Evolutionary conservation across 257 asterid species (phyloP), one percentile per base, ranked within the genome.

Genomic region (Misopates orontium): DNA sequence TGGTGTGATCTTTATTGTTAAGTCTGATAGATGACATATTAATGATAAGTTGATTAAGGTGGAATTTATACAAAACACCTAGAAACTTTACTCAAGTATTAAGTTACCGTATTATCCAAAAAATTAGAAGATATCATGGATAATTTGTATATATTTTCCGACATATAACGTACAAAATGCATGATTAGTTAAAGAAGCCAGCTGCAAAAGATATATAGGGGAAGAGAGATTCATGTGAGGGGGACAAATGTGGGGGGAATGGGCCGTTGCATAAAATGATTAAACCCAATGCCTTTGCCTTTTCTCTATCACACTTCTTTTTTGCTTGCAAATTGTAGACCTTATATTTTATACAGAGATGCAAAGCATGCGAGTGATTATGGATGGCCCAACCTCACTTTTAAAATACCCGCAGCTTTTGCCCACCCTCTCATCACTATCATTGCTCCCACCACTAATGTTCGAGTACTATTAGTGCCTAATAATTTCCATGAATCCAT

Each of bases 381-480:
- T 31, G 16, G 62, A 14, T 57, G 62, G 62, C 45, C 62, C 47
- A n/a, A 28, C 47, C 15, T 25, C 45, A 56, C 62, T 28, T 28
- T 31, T 32, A 20, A 16, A 19, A n/a, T 31, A 56, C 61, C 20
- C 36, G 61, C 41, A 56, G 22, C 47, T 57, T 31, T 57, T 31
- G 4, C 4, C 4, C 36, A 28, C 7, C 13, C 17, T 56, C 22
- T 32, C 23, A 16, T 31, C 62, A 57, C 62, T n/a, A 57, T 57
- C 47, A 57, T 57, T 57, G 47, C 25, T 17, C n/a, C 62, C 62
- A 57, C 47, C 40, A 31, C 25, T 57, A n/a, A 57, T 28, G 62
- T 56, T 17, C 7, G 25, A 53, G 32, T 4, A 55, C 19, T 55
- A 14, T 21, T 21, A 11, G 18, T 55, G 20, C 16, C 13, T 8